A percentile compares a stretch with the other conserved stretches of the same genome.
phyloP scores from a whole-genome alignment of 2,329 filamentous ascomycete species.

The Dendrostoma leiphaemia region DNA sequence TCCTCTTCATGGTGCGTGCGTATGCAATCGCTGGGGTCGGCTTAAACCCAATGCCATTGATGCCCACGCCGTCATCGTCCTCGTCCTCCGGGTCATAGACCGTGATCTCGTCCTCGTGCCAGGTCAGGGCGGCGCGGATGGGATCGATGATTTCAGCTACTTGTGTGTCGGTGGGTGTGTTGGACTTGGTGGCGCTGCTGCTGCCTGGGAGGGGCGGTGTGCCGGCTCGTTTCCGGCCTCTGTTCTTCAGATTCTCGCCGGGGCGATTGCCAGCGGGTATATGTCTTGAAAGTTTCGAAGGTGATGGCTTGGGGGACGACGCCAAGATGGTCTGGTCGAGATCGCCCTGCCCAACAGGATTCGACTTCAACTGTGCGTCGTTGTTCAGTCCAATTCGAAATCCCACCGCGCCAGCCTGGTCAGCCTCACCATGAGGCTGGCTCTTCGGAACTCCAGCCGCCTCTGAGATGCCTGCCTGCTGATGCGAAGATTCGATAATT shows the following conservation, averaged over 20 bases:
- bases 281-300: background rate
- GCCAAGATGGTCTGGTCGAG: background rate
- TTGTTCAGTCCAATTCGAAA: background rate
- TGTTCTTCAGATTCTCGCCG: constrained; percentile 5
- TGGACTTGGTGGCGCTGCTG: constrained; percentile 19
- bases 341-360: background rate
- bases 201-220: constrained; percentile 34
- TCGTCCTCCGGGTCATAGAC: constrained; percentile 63
- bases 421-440: background rate
- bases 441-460: background rate
- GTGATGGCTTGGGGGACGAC: constrained; percentile 6
- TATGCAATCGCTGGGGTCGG: constrained; percentile 61
- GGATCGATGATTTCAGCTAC: constrained; percentile 46
- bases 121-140: constrained; percentile 59
- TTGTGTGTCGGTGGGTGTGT: constrained; percentile 28
- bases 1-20: constrained; percentile 53
- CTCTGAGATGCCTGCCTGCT: constrained; percentile 24
- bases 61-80: constrained; percentile 65
- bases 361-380: background rate
- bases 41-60: constrained; percentile 67
- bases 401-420: background rate
- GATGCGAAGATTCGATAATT: background rate
- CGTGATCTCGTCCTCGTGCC: constrained; percentile 68
- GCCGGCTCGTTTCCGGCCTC: constrained; percentile 24
- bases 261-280: background rate